Conservation (phyloP, 345 rosid genomes). For the Cardamine resedifolia region DNA sequence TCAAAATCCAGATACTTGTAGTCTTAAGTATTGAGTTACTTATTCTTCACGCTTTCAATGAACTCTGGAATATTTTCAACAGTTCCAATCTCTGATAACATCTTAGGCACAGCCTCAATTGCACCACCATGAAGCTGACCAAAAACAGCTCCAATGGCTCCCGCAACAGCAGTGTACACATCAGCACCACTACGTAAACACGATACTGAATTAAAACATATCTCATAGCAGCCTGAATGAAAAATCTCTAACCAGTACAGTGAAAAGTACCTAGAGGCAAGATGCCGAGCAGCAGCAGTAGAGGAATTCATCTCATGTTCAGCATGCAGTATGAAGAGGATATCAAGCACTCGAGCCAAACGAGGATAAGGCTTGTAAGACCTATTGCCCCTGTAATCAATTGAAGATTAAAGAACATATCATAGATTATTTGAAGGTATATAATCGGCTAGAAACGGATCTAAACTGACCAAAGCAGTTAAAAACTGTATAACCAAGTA, state of each 20-base stretch:
- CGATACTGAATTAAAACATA: neutral
- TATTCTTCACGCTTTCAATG: conserved; percentile 82
- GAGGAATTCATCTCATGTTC: conserved; percentile 99
- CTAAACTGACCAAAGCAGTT: neutral
- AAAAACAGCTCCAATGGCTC: conserved; percentile 89
- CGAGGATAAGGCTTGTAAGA: conserved; percentile 86
- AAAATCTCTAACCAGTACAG: conserved; percentile 10
- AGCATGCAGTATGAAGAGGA: conserved; percentile 83
- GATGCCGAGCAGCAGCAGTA: conserved; percentile 91
- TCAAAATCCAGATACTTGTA: neutral
- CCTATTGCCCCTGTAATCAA: conserved; percentile 63
- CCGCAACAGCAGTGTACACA: conserved; percentile 86
- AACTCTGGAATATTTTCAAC: conserved; percentile 88
- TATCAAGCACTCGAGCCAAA: conserved; percentile 76
- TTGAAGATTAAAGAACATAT: neutral
- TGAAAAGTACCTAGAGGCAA: conserved; percentile 76
- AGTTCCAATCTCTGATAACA: conserved; percentile 78
- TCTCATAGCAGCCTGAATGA: neutral
- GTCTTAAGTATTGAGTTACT: conserved; percentile 38
- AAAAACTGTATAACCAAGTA: neutral
- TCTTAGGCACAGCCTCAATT: conserved; percentile 89
- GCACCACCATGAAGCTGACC: conserved; percentile 99
- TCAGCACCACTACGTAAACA: conserved; percentile 74
- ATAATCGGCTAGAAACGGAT: neutral
- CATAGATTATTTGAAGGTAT: neutral